Evolutionary conservation across 1,284 basidiomycete species (phyloP), one percentile per base, ranked within the genome.

Genomic region (Leccinum fallax): DNA sequence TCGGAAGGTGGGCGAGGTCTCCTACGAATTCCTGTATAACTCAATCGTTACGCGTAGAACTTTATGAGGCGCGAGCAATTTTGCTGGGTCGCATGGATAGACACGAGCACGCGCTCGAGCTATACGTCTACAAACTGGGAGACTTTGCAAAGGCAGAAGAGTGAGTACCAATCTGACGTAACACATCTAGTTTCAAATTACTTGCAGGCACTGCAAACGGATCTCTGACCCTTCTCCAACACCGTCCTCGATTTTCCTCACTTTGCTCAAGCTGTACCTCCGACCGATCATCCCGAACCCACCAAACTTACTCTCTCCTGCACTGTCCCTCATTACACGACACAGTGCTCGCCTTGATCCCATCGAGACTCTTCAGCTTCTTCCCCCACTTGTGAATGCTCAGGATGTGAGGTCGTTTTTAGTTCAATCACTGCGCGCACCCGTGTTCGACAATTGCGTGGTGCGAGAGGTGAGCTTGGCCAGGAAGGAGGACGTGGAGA

Each of bases 61-160:
- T 95, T 55, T 93, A 85, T 62, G 93, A 97, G 73, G 94, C 93
- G 1, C 87, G 95, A 43, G 97, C 97, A 0, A 86, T 97, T 60
- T 81, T 99, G 4, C 80, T 98, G 4, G 97, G 97, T 3, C 85
- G 92, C 21, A 82, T 98, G 63, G 94, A 93, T 0, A 88, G 93
- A 62, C 95, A 99, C 69, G 93, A 97, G 67, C 93, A 90, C 63
- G 97, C 97, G 0, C 84, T 99, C 26, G 90, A 94, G 70, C 86
- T 97, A 28, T 98, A 98, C 74, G 95, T 96, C 1, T 91, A 97
- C 71, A 86, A 87, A 52, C 80, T 98, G 30, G 82, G 88, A 38
- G 92, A 97, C 71, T 92, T 90, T 72, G 65, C 77, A 13, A 93
- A 93, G 63, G 97, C 97, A 0, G 97, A 98, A 79, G 87, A 92